These are phyloP conservation scores for Ganoderma lucidum DNA, from an alignment of 1,284 basidiomycete genomes.

Conservation along the genomic window DNA sequence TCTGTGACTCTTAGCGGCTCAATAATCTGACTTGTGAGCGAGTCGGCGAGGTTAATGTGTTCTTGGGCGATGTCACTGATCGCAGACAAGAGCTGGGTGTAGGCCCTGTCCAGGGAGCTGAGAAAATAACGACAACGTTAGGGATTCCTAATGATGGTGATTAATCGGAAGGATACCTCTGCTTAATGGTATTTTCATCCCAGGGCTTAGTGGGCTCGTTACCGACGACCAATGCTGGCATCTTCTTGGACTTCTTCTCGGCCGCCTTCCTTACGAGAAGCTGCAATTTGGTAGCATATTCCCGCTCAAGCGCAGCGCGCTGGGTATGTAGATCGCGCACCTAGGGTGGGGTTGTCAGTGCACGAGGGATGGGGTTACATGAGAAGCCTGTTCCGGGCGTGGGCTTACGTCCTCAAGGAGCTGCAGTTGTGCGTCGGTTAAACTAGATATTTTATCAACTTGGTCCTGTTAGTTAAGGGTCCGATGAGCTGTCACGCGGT, in stretches of 20 bases:
- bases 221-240: constrained; percentile 64
- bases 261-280: constrained; percentile 67
- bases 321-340: constrained; percentile 76
- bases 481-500: constrained; percentile 18
- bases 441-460: constrained; percentile 46
- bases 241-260: constrained; percentile 73
- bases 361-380: constrained; percentile 2
- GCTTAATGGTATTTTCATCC: constrained; percentile 58
- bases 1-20: constrained; percentile 71
- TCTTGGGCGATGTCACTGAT: constrained; percentile 69
- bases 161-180: constrained; percentile 50
- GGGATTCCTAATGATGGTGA: constrained; percentile 1
- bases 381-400: not conserved
- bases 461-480: constrained; percentile 44
- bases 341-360: constrained; percentile 44
- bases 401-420: constrained; percentile 66
- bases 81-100: constrained; percentile 69
- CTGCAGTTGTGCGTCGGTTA: constrained; percentile 71
- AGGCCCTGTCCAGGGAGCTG: constrained; percentile 76
- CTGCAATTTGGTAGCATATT: constrained; percentile 78
- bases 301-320: constrained; percentile 71
- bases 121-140: constrained; percentile 1
- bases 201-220: constrained; percentile 71
- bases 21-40: constrained; percentile 63
- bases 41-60: constrained; percentile 72